Evolutionary conservation across 2,329 filamentous ascomycete genomes (phyloP).

Genomic region (Aspergillus luchuensis): DNA sequence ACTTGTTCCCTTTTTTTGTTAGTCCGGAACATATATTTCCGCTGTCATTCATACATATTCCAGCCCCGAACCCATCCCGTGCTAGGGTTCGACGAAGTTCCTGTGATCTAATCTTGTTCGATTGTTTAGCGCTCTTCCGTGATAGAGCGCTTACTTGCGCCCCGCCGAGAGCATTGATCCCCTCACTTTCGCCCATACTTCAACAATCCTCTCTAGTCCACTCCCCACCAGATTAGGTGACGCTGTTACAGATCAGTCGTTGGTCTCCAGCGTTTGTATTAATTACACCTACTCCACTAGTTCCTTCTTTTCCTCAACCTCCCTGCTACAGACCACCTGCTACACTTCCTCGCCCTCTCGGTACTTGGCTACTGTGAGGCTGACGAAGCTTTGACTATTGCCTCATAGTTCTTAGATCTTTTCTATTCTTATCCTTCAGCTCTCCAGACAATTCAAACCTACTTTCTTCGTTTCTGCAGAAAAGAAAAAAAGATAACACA

Average conservation of each 20-base stretch:
- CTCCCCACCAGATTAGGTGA: slow-evolving; percentile 4
- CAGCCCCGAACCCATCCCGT: neutral
- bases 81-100: neutral
- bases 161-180: slow-evolving; percentile 6
- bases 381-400: neutral
- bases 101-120: neutral
- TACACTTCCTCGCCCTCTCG: neutral
- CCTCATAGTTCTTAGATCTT: neutral
- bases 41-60: neutral
- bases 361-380: neutral
- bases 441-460: no score
- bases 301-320: neutral
- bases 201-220: neutral
- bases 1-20: neutral
- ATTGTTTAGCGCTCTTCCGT: slow-evolving; percentile 1
- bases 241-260: slow-evolving; percentile 2
- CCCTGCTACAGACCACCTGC: neutral
- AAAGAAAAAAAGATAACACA: neutral
- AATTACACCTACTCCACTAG: neutral
- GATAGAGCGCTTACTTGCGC: slow-evolving; percentile 10
- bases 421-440: neutral
- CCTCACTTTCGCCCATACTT: slow-evolving; percentile 5
- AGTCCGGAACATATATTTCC: neutral
- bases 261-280: neutral
- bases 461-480: neutral